Evolutionary conservation across 176 grass and related monocot genomes (phyloP), one percentile per base, ranked within the genome.

Genomic region (Alloteropsis semialata): DNA sequence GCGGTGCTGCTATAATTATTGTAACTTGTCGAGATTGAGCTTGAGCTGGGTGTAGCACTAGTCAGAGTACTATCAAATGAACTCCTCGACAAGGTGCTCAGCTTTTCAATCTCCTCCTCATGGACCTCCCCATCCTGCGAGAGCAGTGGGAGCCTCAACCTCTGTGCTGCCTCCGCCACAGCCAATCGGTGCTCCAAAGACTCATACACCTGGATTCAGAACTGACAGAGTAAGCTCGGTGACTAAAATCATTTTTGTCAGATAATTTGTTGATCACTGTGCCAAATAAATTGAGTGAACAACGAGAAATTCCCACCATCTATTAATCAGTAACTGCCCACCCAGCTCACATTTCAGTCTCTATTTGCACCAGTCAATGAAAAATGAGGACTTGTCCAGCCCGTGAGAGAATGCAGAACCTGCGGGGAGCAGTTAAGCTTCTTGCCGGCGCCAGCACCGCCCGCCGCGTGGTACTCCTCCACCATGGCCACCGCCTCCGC

Each of bases 131-230:
- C 87, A 25, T 88, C 87, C 85, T 98, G 94, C 1, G 91, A 95
- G 33, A 98, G 91, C 41, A 98, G 83, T 22, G 96, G 96, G 68
- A 98, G 96, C 51, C 96, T 91, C 68, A 98, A 76, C 48, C 96
- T 93, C 75, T 98, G 96, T 2, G 93, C 84, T 0, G 93, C 96
- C 85, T 98, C 96, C 0, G 85, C 90, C 32, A 96, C 89, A 3
- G 74, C 65, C 38, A 96, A 71, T 59, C 84, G 93, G 71, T 98
- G 96, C 80, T 98, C 93, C 82, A 98, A 76, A 13, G 91, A 96
- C 55, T 98, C 96, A 2, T 95, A 98, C 57, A 98, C 92, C 96
- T 98, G 89, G 36, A 79, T 41, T 74, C 4, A 25, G 41, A 48
- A 61, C 9, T 0, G 3, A 49, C 14, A 82, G 28, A 63, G 75